Evolutionary conservation across 2,329 filamentous ascomycete species (phyloP), one percentile per base, ranked within the genome.

Genomic region (Alternaria consortialis): DNA sequence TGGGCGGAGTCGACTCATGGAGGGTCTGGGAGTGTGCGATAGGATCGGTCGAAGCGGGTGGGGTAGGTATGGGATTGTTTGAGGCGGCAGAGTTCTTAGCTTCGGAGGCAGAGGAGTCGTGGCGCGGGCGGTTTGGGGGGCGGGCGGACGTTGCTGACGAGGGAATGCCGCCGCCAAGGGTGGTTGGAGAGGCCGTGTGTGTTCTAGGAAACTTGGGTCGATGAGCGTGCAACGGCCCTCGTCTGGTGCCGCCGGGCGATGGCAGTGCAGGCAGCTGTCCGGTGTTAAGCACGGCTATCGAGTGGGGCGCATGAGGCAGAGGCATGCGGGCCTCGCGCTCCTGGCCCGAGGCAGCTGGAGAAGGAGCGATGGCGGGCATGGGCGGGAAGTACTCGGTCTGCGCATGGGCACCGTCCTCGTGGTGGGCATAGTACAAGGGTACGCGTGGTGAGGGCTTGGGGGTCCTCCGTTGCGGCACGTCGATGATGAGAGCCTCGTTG

Each of bases 401-500:
- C 59, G 84, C 85, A 75, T 94, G 91, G 34, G 87, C 83, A 20
- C 83, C 81, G 23, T 91, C 89, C 29, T 93, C 90, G 64, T 84
- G 74, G 43, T 81, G 79, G 72, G 87, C 86, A 73, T 87, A 87
- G 62, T 83, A 82, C 46, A 82, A 62, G 7, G 72, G 78, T 46
- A 82, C 75, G 60, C 89, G 85, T 3, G 94, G 94, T 9, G 93
- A 97, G 11, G 91, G 89, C 68, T 90, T 91, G 1, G 94, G 93
- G 0, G 92, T 94, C 61, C 90, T 87, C 55, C 89, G 87, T 36
- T 84, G 82, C 15, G 93, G 92, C 20, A 96, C 88, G 71, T 98
- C 94, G 74, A 99, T 97, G 66, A 97, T 76, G 63, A 99, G 85
- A 7, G 95, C 95, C 74, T 99, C 95, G 55, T 94, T 90, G 46